Conservation (phyloP, 345 rosid genomes). For the Adansonia digitata region DNA sequence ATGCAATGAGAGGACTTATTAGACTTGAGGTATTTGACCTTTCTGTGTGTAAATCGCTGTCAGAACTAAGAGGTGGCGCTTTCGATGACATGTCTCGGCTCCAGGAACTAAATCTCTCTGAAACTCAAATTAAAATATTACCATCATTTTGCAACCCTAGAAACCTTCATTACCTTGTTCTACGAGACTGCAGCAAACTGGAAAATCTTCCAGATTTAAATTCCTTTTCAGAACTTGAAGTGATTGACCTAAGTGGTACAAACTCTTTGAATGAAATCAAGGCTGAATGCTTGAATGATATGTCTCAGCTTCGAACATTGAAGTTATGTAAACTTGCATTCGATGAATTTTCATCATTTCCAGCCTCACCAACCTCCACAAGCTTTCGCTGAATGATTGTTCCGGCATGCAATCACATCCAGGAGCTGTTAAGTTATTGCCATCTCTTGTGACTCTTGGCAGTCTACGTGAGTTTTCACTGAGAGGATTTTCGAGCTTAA, state of each 20-base stretch:
- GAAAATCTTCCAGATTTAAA: slow-evolving; percentile 3
- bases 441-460: slow-evolving; percentile 8
- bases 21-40: slow-evolving; percentile 41
- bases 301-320: no score
- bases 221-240: background rate
- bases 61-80: slow-evolving; percentile 4
- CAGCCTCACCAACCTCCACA: slow-evolving; percentile 15
- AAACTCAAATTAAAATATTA: slow-evolving; percentile 23
- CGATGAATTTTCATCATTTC: slow-evolving; percentile 6
- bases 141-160: slow-evolving; percentile 18
- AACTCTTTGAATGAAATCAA: slow-evolving; percentile 2
- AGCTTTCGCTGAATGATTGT: slow-evolving; percentile 22
- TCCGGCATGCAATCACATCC: background rate
- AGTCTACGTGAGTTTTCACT: slow-evolving; percentile 19
- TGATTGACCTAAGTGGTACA: slow-evolving; percentile 16
- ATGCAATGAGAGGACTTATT: slow-evolving; percentile 22
- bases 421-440: background rate
- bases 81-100: slow-evolving; percentile 21
- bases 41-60: slow-evolving; percentile 21
- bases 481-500: slow-evolving; percentile 9
- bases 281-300: slow-evolving; percentile 12
- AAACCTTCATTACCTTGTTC: slow-evolving; percentile 18
- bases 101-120: slow-evolving; percentile 21
- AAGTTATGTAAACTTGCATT: slow-evolving; percentile 12
- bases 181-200: slow-evolving; percentile 15